phyloP scores from a whole-genome alignment of 371 early-diverging fungal species.

The Mortierella sp. region DNA sequence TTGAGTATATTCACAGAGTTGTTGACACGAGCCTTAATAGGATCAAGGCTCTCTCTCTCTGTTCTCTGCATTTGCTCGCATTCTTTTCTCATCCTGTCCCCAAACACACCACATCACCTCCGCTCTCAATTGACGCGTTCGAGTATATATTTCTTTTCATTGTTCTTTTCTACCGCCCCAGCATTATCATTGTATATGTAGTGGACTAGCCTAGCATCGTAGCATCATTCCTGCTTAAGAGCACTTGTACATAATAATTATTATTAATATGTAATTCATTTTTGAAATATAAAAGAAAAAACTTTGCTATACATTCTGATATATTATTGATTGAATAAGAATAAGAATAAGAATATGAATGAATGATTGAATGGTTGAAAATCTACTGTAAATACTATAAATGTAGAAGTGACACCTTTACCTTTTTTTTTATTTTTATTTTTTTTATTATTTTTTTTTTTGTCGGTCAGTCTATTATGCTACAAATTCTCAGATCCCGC shows the following conservation, averaged over 20 bases:
- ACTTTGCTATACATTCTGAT: too few relatives aligned
- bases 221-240: not conserved
- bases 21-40: too few relatives aligned
- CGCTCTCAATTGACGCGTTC: not conserved
- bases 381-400: not conserved
- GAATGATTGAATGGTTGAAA: not conserved
- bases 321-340: too few relatives aligned
- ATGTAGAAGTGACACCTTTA: not conserved
- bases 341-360: too few relatives aligned
- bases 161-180: not conserved
- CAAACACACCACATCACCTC: not conserved
- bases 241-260: not conserved
- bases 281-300: too few relatives aligned
- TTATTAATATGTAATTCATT: too few relatives aligned
- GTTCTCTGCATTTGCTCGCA: too few relatives aligned
- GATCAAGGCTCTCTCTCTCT: not conserved
- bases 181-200: not conserved
- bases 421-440: not conserved
- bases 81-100: too few relatives aligned
- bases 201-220: not conserved
- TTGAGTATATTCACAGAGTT: too few relatives aligned
- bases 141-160: not conserved
- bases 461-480: too few relatives aligned
- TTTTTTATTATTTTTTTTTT: too few relatives aligned
- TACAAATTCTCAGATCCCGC: not conserved